Conservation (phyloP, 768 basidiomycete genomes). For the Pilatotrama ljubarskyi region DNA sequence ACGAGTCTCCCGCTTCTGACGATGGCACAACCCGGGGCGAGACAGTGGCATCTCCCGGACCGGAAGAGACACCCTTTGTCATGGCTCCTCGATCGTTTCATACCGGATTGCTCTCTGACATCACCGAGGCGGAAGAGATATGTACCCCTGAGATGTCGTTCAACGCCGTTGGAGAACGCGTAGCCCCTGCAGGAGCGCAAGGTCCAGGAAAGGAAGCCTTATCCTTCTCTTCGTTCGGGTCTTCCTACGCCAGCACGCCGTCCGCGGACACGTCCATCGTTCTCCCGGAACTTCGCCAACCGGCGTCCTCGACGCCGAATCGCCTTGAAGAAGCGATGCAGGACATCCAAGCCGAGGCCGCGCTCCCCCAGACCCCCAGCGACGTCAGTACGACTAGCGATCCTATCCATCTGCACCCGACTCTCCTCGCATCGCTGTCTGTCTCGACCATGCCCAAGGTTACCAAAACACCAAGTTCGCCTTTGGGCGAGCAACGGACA, state of each 20-base stretch:
- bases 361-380: background rate
- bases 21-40: no score
- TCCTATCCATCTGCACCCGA: background rate
- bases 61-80: background rate
- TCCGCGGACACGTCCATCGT: background rate
- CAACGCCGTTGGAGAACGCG: background rate
- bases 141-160: background rate
- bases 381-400: background rate
- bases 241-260: conserved; percentile 11
- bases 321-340: background rate
- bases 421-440: background rate
- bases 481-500: no score
- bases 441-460: background rate
- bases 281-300: background rate
- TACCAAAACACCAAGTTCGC: no score
- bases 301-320: background rate
- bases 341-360: background rate
- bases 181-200: background rate
- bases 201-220: background rate
- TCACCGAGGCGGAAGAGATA: conserved; percentile 11
- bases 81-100: background rate
- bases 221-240: conserved; percentile 19
- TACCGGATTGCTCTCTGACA: conserved; percentile 15
- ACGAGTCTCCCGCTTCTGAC: background rate
- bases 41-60: background rate